phyloP scores from a whole-genome alignment of 257 asterid species.

The Ehretia macrophylla region DNA sequence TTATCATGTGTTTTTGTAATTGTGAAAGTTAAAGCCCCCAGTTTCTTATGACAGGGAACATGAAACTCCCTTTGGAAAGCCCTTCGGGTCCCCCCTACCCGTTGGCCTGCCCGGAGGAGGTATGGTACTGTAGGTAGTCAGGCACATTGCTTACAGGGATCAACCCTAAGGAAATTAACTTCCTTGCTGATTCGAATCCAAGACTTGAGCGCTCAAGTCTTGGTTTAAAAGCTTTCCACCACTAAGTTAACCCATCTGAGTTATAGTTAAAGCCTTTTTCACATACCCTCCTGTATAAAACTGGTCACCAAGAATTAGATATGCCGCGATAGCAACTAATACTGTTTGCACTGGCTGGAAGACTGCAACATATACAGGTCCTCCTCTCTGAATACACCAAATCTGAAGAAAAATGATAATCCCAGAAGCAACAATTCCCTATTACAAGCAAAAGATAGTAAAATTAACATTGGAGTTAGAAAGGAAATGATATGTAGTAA shows the following conservation, averaged over 20 bases:
- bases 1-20: not conserved
- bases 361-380: conserved; percentile 82
- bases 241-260: not conserved
- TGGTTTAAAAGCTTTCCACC: not conserved
- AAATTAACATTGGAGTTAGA: not conserved
- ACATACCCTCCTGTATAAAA: conserved; percentile 77
- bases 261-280: not conserved
- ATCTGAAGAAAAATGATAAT: conserved; percentile 74
- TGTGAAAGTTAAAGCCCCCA: not conserved
- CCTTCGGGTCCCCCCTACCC: no score
- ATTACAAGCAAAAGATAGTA: conserved; percentile 7
- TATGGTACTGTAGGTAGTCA: no score
- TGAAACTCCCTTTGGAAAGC: not conserved
- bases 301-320: conserved; percentile 63
- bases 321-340: conserved; percentile 76
- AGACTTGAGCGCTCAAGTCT: no score
- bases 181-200: no score
- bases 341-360: conserved; percentile 93
- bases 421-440: conserved; percentile 88
- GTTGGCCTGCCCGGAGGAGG: no score
- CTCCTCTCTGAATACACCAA: conserved; percentile 92
- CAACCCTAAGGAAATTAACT: no score
- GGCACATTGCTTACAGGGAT: no score
- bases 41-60: not conserved
- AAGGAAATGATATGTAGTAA: not conserved